Evolutionary conservation across 495 filamentous ascomycete species (phyloP).

Genomic region (Penicillium daleae): DNA sequence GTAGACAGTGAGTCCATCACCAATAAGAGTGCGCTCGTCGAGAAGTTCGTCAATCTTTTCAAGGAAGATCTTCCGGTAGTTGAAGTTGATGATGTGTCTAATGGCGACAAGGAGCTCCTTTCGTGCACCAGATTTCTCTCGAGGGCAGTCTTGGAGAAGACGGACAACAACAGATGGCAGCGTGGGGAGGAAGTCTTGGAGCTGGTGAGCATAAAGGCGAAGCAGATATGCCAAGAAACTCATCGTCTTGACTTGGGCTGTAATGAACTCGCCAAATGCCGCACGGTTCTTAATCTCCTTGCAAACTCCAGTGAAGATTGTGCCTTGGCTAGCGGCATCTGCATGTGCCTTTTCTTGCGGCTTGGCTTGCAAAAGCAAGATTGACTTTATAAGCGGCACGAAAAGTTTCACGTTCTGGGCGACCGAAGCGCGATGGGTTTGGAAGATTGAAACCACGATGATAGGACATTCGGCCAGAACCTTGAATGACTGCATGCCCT

Average conservation of each 20-base stretch:
- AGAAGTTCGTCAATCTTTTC: slow-evolving; percentile 93
- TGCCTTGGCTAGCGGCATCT: slow-evolving; percentile 73
- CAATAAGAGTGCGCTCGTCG: slow-evolving; percentile 90
- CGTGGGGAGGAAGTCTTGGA: slow-evolving; percentile 85
- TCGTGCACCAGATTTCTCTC: slow-evolving; percentile 88
- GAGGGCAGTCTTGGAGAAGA: slow-evolving; percentile 88
- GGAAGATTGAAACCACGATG: slow-evolving; percentile 97
- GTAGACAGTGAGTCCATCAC: slow-evolving; percentile 94
- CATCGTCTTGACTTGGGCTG: slow-evolving; percentile 99
- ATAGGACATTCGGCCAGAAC: slow-evolving; percentile 97
- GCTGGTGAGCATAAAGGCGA: slow-evolving; percentile 81
- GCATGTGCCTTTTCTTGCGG: slow-evolving; percentile 91
- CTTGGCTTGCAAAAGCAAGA: slow-evolving; percentile 85
- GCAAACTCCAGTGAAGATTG: slow-evolving; percentile 90
- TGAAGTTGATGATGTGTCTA: slow-evolving; percentile 98
- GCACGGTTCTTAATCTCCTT: slow-evolving; percentile 91
- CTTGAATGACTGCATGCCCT: slow-evolving; percentile 98
- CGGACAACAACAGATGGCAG: slow-evolving; percentile 91
- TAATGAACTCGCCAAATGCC: slow-evolving; percentile 97
- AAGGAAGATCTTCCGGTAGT: slow-evolving; percentile 93
- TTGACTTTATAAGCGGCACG: slow-evolving; percentile 89
- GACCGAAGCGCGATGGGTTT: slow-evolving; percentile 81
- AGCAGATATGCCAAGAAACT: slow-evolving; percentile 95
- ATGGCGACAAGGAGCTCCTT: slow-evolving; percentile 97
- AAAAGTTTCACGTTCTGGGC: slow-evolving; percentile 87